Conservation (phyloP, 2,329 filamentous ascomycete species). For the Coniochaeta sp. region DNA sequence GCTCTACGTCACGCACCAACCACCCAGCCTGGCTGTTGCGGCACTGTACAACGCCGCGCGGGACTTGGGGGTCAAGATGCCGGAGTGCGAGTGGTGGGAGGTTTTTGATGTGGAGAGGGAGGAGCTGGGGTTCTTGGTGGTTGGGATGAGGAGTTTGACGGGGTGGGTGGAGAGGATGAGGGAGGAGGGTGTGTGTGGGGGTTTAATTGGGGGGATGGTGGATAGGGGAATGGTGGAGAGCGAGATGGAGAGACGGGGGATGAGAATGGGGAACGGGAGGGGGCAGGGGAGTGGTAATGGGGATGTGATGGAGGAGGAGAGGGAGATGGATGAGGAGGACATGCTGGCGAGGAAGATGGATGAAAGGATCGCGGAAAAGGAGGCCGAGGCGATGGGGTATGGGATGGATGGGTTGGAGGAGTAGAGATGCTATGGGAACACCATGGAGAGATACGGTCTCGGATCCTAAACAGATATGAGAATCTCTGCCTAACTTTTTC, state of each 20-base stretch:
- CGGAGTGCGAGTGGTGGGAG: slow-evolving; percentile 90
- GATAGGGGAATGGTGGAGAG: too few relatives aligned
- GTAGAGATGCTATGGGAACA: too few relatives aligned
- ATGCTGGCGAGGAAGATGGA: slow-evolving; percentile 33
- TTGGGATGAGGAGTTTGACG: slow-evolving; percentile 73
- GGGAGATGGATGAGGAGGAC: slow-evolving; percentile 35
- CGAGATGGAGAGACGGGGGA: slow-evolving; percentile 50
- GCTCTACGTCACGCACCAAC: slow-evolving; percentile 88
- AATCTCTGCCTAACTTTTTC: too few relatives aligned
- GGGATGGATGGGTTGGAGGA: too few relatives aligned
- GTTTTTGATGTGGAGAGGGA: slow-evolving; percentile 95
- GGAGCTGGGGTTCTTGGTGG: slow-evolving; percentile 86
- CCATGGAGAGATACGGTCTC: too few relatives aligned
- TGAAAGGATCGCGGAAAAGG: slow-evolving; percentile 22
- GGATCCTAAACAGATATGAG: too few relatives aligned
- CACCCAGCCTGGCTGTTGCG: slow-evolving; percentile 74
- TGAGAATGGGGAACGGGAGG: slow-evolving; percentile 25
- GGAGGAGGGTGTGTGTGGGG: slow-evolving; percentile 48
- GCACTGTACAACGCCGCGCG: slow-evolving; percentile 85
- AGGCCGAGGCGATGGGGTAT: slow-evolving; percentile 7
- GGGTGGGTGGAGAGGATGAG: slow-evolving; percentile 58
- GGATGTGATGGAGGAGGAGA: too few relatives aligned
- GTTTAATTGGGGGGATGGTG: too few relatives aligned
- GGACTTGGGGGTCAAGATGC: slow-evolving; percentile 70
- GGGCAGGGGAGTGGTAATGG: too few relatives aligned